These are phyloP conservation scores for Tuber microsphaerosporum DNA, from an alignment of 495 filamentous ascomycete species.

Conservation along the genomic window DNA sequence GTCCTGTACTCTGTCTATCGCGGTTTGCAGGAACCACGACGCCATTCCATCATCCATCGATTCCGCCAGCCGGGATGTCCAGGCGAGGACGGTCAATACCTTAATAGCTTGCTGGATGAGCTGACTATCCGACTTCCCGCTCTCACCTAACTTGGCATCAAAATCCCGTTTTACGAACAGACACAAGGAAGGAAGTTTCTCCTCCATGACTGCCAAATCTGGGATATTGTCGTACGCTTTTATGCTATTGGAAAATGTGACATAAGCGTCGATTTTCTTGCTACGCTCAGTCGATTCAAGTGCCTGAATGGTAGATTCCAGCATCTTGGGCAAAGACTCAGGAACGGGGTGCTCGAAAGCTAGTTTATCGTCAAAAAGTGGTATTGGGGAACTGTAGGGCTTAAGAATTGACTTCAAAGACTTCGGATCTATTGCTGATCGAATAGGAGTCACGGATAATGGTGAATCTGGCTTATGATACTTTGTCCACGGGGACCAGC, in stretches of 20 bases:
- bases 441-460: constrained; percentile 45
- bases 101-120: constrained; percentile 70
- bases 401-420: constrained; percentile 85
- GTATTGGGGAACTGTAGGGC: constrained; percentile 47
- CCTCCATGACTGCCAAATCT: constrained; percentile 59
- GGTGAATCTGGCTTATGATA: constrained; percentile 57
- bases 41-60: constrained; percentile 68
- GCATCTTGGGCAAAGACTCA: constrained; percentile 59
- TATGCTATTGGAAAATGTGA: constrained; percentile 64
- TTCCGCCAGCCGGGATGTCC: constrained; percentile 57
- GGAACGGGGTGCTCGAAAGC: constrained; percentile 25
- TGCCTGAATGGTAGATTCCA: constrained; percentile 73
- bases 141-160: constrained; percentile 47
- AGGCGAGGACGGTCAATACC: constrained; percentile 63
- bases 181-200: constrained; percentile 66
- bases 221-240: constrained; percentile 71
- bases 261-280: constrained; percentile 77
- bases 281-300: constrained; percentile 62
- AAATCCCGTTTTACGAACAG: constrained; percentile 78
- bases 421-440: constrained; percentile 52
- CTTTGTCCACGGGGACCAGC: constrained; percentile 64
- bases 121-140: constrained; percentile 52
- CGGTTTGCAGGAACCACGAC: constrained; percentile 69
- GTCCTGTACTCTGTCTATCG: constrained; percentile 61
- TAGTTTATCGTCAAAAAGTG: constrained; percentile 21